Base-by-base conservation (phyloP, 2,329 filamentous ascomycete genomes). In the Phaeosphaeriaceae sp. region DNA sequence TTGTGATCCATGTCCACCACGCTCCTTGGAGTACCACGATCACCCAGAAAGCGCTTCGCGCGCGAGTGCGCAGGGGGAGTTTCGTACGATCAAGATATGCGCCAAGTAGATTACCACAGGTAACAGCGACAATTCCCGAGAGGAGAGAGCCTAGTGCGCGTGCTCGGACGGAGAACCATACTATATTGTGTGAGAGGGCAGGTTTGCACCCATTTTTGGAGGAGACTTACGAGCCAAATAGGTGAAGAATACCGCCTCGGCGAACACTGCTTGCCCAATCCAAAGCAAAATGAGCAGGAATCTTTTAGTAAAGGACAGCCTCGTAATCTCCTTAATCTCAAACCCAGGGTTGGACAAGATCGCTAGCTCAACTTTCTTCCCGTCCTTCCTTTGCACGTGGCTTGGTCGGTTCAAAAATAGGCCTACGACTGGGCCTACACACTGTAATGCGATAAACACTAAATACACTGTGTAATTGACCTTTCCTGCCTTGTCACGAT, bases 181-280 rank as follows among this genome's bases (percentile, higher is more conserved):
- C 66, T 63, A 4, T 21, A n/a, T 9, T 1, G 5, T 6, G 23
- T 15, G 15, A 61, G 26, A 58, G 43, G 15, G 12, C 3, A n/a
- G 12, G 3, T 20, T 9, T 15, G 7, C 1, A 18, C 8, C 1
- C 13, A 32, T n/a, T 3, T 6, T 17, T 7, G 6, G 0, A 17
- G 16, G 3, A 17, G 23, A 61, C 67, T 60, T 58, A 69, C 77
- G 55, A 7, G 79, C 77, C 6, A 87, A 74, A 50, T 87, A 91
- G 0, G 87, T 90, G 67, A 87, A 89, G 70, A 87, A 88, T 0
- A 90, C 86, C 0, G 88, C 84, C 66, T 91, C 87, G 0, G 85
- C 75, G 63, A 87, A 91, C 0, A 89, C 87, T 0, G 85, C 85
- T 56, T 90, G 86, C 1, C 85, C 85, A 32, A 91, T 90, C 55